A percentile compares a stretch with the other conserved stretches of the same genome.
These are phyloP conservation scores for Fraxinus quadrangulata DNA, from an alignment of 257 asterid genomes.

Conservation along the genomic window DNA sequence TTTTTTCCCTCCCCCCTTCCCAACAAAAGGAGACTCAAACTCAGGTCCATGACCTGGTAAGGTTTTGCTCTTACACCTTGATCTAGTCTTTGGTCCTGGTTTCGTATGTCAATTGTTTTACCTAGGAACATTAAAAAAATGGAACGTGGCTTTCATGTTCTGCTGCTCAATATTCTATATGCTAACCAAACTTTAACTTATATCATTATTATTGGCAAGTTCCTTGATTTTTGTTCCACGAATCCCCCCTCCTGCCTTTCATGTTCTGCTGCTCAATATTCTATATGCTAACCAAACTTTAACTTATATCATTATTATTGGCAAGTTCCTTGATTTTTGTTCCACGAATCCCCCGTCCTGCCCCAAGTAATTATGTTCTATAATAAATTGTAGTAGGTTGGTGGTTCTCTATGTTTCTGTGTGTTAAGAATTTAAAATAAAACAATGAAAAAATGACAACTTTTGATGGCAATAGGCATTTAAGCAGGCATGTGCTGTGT, in stretches of 20 bases:
- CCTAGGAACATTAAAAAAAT: not conserved
- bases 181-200: not conserved
- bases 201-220: not conserved
- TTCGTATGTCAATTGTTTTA: not conserved
- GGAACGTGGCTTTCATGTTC: not conserved
- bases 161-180: not conserved
- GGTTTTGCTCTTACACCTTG: not conserved
- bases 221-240: not conserved
- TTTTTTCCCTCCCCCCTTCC: not conserved
- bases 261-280: not conserved
- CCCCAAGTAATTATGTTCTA: not conserved
- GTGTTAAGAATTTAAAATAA: not conserved
- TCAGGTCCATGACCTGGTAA: no score
- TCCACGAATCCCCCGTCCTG: not conserved
- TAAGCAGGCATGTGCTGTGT: conserved; percentile 6
- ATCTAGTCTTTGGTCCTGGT: not conserved
- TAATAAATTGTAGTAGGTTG: not conserved
- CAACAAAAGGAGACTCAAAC: not conserved
- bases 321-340: not conserved
- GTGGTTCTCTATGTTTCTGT: not conserved
- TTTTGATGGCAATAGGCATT: conserved; percentile 8
- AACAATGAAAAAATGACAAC: not conserved
- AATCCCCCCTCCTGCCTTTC: not conserved
- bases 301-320: not conserved
- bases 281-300: not conserved